Evolutionary conservation across 2,329 filamentous ascomycete genomes (phyloP).

Genomic region (Drechslerella coelobrocha): DNA sequence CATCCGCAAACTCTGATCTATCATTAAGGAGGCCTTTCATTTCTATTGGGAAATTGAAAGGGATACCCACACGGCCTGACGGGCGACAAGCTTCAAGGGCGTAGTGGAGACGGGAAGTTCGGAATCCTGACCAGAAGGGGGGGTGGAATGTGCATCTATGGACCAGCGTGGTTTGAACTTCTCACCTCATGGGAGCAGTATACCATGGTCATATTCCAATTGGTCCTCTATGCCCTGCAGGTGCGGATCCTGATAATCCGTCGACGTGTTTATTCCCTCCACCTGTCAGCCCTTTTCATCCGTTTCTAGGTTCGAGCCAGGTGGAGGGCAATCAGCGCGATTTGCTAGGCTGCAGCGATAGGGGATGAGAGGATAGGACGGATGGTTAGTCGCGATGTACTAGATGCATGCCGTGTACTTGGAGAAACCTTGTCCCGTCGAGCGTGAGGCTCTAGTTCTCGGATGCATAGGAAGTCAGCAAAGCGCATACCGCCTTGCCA

Average conservation of each 20-base stretch:
- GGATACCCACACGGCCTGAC: constrained; percentile 25
- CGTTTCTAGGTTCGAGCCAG: neutral
- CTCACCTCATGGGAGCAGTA: constrained; percentile 14
- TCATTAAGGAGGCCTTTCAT: neutral
- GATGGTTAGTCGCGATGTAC: constrained; percentile 31
- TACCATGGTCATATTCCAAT: constrained; percentile 17
- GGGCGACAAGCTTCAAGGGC: constrained; percentile 15
- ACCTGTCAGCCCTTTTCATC: constrained; percentile 33
- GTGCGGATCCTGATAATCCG: constrained; percentile 29
- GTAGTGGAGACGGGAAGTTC: constrained; percentile 16
- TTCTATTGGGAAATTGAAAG: constrained; percentile 44
- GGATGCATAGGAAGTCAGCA: neutral
- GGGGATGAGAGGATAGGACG: constrained; percentile 7
- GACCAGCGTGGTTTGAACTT: neutral
- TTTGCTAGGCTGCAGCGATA: constrained; percentile 39
- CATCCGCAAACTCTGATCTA: neutral
- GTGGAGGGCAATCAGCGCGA: constrained; percentile 14
- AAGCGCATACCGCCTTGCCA: neutral
- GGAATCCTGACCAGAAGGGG: neutral
- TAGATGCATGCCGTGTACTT: constrained; percentile 19
- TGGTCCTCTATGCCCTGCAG: constrained; percentile 32
- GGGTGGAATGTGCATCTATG: neutral
- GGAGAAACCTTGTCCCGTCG: neutral
- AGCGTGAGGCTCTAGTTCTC: neutral
- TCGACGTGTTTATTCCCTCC: constrained; percentile 13